Base-by-base conservation (phyloP, 164 flowering plant genomes). In the Tetracentron sinense region DNA sequence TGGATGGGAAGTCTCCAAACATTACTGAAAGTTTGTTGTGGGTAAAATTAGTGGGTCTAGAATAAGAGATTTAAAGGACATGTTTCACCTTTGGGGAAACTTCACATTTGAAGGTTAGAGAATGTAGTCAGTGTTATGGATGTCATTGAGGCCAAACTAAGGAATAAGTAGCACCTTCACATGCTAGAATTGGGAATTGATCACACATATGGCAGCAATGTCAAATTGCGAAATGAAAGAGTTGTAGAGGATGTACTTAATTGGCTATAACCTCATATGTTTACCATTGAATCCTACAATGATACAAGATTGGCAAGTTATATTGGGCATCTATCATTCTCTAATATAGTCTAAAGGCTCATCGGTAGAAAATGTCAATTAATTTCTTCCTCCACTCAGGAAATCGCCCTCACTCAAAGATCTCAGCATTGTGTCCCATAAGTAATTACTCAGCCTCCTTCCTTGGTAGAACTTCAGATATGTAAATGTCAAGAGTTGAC, bases 341-440 rank as follows among this genome's bases (percentile, higher is more conserved):
- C 49, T 1, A 42, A 61, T 1, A 6, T 10, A 1, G 7, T 80
- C 7, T 12, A 0, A 1, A 35, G 77, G 0, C 7, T 0, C 0
- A n/a, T 38, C 16, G 71, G 76, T 38, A 31, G 22, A 17, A 23
- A 54, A 10, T 71, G 79, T 30, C 3, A 0, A 0, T 56, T 4
- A 26, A n/a, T n/a, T n/a, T n/a, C 51, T 75, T 21, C 83, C 79
- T 15, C 46, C 74, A 8, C 66, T 75, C 11, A 78, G 80, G 11
- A 68, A 68, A 17, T 61, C 77, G 22, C 79, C 75, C 1, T 58
- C 22, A 0, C 68, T 80, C 15, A 66, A 64, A 21, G n/a, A 38
- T 0, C 63, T 72, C 0, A 5, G 7, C 11, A 56, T 72, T 7
- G 44, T 38, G n/a, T n/a, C n/a, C n/a, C n/a, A n/a, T n/a, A n/a